These are phyloP conservation scores for Boletus edulis DNA, from an alignment of 768 basidiomycete genomes.

Conservation along the genomic window DNA sequence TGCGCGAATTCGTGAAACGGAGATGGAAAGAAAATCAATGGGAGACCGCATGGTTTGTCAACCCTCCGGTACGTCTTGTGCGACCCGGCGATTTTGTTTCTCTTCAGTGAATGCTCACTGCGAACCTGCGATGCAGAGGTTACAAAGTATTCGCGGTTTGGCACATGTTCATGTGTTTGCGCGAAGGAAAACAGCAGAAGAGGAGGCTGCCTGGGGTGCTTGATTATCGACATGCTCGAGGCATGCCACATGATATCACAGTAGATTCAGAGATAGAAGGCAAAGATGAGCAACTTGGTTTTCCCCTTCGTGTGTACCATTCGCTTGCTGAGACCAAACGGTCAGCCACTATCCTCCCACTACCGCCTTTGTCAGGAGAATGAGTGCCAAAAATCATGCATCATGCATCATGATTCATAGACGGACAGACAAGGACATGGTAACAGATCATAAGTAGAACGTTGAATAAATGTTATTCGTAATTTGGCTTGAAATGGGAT, in stretches of 20 bases:
- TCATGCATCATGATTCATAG: too few species aligned
- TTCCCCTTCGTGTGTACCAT: not conserved
- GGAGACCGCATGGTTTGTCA: conserved; percentile 93
- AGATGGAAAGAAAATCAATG: conserved; percentile 72
- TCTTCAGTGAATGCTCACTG: not conserved
- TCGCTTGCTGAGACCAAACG: not conserved
- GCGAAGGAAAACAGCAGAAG: conserved; percentile 41
- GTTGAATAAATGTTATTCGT: too few species aligned
- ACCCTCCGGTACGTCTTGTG: conserved; percentile 64
- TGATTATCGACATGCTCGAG: not conserved
- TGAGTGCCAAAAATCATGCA: too few species aligned
- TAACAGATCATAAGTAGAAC: too few species aligned
- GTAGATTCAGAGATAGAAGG: conserved; percentile 7
- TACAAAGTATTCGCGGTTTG: conserved; percentile 79
- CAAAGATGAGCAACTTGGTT: conserved; percentile 1
- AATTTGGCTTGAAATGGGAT: too few species aligned
- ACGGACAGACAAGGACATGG: too few species aligned
- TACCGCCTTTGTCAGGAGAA: too few species aligned
- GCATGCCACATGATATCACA: not conserved
- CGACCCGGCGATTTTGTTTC: too few species aligned
- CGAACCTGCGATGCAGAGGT: conserved; percentile 43
- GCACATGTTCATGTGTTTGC: conserved; percentile 91
- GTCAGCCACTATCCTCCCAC: not conserved
- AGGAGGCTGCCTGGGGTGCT: conserved; percentile 17
- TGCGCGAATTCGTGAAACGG: conserved; percentile 59